phyloP scores from a whole-genome alignment of 768 basidiomycete genomes.

The Exsudoporus frostii region DNA sequence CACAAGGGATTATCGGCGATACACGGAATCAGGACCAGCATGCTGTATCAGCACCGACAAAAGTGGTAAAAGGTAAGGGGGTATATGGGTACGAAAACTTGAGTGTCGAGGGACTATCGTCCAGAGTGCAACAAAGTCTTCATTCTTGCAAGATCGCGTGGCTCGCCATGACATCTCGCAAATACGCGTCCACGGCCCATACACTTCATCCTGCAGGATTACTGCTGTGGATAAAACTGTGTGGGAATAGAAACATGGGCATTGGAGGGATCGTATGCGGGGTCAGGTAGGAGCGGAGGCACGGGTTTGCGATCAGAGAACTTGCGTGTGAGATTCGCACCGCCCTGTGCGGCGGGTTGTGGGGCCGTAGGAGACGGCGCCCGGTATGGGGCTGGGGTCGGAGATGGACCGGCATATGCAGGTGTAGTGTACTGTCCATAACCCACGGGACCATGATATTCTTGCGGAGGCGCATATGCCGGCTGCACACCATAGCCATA shows the following conservation, averaged over 20 bases:
- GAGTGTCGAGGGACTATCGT: neutral
- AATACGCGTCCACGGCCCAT: neutral
- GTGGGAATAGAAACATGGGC: slow-evolving; percentile 22
- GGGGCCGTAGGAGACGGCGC: slow-evolving; percentile 9
- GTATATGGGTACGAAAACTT: neutral
- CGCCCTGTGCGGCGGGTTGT: slow-evolving; percentile 18
- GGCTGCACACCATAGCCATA: slow-evolving; percentile 17
- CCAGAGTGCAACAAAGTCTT: neutral
- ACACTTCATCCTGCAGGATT: neutral
- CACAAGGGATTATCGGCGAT: slow-evolving; percentile 11
- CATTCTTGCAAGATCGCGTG: neutral
- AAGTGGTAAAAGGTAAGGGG: slow-evolving; percentile 3
- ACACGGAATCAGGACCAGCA: slow-evolving; percentile 4
- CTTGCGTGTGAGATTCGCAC: slow-evolving; percentile 33
- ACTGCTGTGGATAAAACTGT: slow-evolving; percentile 11
- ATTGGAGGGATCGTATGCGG: slow-evolving; percentile 23
- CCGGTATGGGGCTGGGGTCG: slow-evolving; percentile 10
- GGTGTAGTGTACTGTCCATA: slow-evolving; percentile 22
- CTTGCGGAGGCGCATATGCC: slow-evolving; percentile 20
- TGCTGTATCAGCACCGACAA: neutral
- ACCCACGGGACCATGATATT: slow-evolving; percentile 16
- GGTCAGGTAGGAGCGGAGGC: slow-evolving; percentile 24
- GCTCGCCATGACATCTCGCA: slow-evolving; percentile 8
- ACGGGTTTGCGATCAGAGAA: slow-evolving; percentile 35
- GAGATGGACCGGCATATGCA: slow-evolving; percentile 3